Percentiles rank a stretch among this genome's conserved stretches.
phyloP scores from a whole-genome alignment of 768 basidiomycete species.

The Tulasnella sp. region DNA sequence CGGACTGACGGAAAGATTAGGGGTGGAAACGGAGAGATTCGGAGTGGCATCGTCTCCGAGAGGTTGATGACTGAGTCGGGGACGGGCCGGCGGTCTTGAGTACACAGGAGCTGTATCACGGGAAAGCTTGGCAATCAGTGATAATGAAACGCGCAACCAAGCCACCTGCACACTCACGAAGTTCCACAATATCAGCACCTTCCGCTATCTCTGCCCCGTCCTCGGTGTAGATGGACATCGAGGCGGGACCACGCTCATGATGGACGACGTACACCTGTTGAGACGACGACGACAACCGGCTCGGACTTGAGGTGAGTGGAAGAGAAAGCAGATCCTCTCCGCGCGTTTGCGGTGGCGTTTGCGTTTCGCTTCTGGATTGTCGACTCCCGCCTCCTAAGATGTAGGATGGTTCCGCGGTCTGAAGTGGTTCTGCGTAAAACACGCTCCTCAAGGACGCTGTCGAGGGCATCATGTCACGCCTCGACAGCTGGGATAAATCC shows the following conservation, averaged over 20 bases:
- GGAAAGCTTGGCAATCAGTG: no score
- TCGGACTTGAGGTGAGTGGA: not conserved
- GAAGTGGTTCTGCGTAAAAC: not conserved
- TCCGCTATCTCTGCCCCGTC: not conserved
- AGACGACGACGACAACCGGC: not conserved
- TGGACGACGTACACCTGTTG: constrained; percentile 11
- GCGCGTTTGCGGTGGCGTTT: not conserved
- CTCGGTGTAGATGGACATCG: constrained; percentile 7
- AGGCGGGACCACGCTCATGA: constrained; percentile 6
- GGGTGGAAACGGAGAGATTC: no score
- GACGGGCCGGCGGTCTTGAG: no score
- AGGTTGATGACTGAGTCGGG: no score
- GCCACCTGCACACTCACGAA: not conserved
- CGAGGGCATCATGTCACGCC: no score
- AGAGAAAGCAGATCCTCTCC: not conserved
- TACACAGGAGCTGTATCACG: no score
- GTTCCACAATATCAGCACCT: constrained; percentile 7
- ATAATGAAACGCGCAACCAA: not conserved
- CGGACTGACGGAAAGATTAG: no score
- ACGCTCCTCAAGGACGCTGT: not conserved
- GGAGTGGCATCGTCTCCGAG: no score
- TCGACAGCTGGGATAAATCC: no score
- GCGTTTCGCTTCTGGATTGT: not conserved
- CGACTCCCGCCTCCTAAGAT: not conserved
- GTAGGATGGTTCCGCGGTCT: not conserved